Base-by-base conservation (phyloP, 495 filamentous ascomycete species). In the Xylaria scruposa region DNA sequence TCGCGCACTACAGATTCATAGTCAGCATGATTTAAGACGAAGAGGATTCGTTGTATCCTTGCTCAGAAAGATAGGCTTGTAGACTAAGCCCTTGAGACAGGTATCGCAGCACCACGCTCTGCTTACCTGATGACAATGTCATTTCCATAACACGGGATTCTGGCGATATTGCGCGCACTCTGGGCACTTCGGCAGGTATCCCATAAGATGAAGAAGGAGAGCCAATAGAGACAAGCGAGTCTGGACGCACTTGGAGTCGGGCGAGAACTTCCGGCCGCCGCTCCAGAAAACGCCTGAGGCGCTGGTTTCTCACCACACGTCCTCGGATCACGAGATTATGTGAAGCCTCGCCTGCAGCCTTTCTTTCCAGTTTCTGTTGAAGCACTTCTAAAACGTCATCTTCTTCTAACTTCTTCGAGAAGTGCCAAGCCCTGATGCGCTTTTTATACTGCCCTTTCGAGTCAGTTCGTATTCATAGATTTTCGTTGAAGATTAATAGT, bases 321-420 rank as follows among this genome's bases (percentile, higher is more conserved):
- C 70, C 70, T 13, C 70, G 64, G 31, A 72, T 68, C 13, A 70
- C 58, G 24, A 63, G 56, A 21, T 44, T 51, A 3, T 59, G 58
- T n/a, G 70, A 56, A 21, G 42, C 24, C 19, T 72, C 70, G 21
- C 70, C 70, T 31, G 70, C 64, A 31, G 70, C 63, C 31, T 68
- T 66, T 12, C 44, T 68, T 36, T 72, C 64, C 4, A 68, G 24
- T 36, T 72, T 72, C 24, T 72, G 70, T 42, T 68, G 63, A 21
- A 72, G 64, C 6, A 72, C 56, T 33, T 68, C 64, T 44, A 72
- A 63, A 5, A 72, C 70, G 6, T 67, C 70, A 21, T 68, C 65
- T 46, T 72, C 70, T 53, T 72, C 65, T 44, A 72, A 44, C 70
- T 72, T 72, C 56, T 72, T 72, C 42, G 56, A 60, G 64, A 72